Evolutionary conservation across 768 basidiomycete species (phyloP).

Genomic region (Russula olivacea): DNA sequence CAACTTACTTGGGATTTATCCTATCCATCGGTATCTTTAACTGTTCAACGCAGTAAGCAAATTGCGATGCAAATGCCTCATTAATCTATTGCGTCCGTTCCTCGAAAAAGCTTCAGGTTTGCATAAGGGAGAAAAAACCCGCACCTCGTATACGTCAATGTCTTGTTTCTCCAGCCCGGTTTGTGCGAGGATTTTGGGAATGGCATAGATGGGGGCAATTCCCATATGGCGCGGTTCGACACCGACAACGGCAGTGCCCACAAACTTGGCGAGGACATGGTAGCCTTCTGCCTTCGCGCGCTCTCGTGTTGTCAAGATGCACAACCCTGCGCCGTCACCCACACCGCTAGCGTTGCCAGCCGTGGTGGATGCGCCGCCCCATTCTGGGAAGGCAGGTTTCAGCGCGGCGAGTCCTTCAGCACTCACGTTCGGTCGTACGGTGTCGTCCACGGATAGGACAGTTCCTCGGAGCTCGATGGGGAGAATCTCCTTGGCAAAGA

Average conservation of each 20-base stretch:
- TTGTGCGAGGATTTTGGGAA: conserved; percentile 61
- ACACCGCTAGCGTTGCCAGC: conserved; percentile 85
- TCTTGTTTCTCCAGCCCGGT: conserved; percentile 63
- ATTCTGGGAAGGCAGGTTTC: conserved; percentile 83
- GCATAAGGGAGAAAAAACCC: conserved; percentile 13
- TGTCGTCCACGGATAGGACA: conserved; percentile 71
- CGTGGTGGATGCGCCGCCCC: conserved; percentile 65
- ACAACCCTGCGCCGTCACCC: conserved; percentile 88
- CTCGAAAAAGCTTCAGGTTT: neutral
- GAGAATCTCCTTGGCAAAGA: conserved; percentile 84
- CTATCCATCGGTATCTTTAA: conserved; percentile 69
- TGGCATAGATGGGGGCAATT: conserved; percentile 63
- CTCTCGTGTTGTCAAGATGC: conserved; percentile 74
- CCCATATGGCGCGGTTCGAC: conserved; percentile 79
- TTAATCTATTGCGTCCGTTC: conserved; percentile 51
- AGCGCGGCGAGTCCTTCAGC: conserved; percentile 67
- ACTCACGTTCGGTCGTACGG: conserved; percentile 80
- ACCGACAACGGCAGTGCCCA: conserved; percentile 71
- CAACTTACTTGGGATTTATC: conserved; percentile 75
- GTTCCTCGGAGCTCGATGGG: conserved; percentile 71
- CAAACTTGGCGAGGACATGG: conserved; percentile 78
- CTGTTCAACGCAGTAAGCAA: conserved; percentile 85
- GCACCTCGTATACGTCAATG: conserved; percentile 69
- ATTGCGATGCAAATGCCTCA: conserved; percentile 90
- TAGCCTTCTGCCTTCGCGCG: conserved; percentile 72